Percentiles rank a stretch among this genome's conserved stretches.
Evolutionary conservation across 768 basidiomycete genomes (phyloP).

Genomic region (Russula compacta): DNA sequence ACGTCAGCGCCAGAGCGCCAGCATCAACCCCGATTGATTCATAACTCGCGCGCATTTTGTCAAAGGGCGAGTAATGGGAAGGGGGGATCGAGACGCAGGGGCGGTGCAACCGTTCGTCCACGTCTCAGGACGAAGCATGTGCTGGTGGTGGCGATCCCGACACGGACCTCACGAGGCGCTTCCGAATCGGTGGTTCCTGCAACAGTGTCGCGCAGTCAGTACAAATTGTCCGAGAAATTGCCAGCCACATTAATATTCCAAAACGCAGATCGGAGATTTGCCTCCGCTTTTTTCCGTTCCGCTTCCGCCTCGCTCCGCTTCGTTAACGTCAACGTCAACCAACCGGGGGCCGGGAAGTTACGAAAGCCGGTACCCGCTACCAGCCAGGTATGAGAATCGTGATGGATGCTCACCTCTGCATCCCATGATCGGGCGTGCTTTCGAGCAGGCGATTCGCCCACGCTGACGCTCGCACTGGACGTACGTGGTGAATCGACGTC

Average conservation of each 20-base stretch:
- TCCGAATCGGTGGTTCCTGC: constrained; percentile 14
- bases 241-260: no score
- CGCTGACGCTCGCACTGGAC: constrained; percentile 12
- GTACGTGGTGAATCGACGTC: constrained; percentile 14
- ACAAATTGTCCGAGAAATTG: not conserved
- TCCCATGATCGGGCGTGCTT: constrained; percentile 20
- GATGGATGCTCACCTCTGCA: constrained; percentile 3
- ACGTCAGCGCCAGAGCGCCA: constrained; percentile 4
- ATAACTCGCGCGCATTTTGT: not conserved
- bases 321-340: no score
- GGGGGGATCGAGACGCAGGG: not conserved
- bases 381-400: not conserved
- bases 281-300: no score
- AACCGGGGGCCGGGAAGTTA: not conserved
- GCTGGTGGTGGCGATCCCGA: constrained; percentile 6
- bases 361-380: no score
- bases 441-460: constrained; percentile 12
- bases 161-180: constrained; percentile 8
- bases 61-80: not conserved
- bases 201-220: not conserved
- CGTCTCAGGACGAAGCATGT: constrained; percentile 3
- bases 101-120: not conserved
- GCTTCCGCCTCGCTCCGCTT: not conserved
- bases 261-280: not conserved
- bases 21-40: not conserved